Evolutionary conservation across 129 eudicot genomes (phyloP), one percentile per base, ranked within the genome.

Genomic region (Chrysanthemum lavandulifolium): DNA sequence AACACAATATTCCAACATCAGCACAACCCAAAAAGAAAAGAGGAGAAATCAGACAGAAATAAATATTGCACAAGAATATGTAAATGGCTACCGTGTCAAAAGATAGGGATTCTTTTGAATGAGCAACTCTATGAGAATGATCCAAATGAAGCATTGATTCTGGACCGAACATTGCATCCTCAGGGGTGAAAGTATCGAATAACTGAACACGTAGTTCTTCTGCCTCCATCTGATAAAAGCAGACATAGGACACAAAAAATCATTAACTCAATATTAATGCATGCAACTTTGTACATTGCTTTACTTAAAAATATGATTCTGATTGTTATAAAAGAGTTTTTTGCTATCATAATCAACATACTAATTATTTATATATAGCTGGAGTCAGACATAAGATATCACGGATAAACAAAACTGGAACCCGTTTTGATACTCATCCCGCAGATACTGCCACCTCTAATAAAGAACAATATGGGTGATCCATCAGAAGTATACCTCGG

Each of bases 111-210:
- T 84, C 99, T 73, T 86, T 88, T 15, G 87, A 82, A 73, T 81
- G 87, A 49, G 79, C 82, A 72, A 68, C 72, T 16, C 83, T 78
- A 55, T 84, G 96, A 69, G 76, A 61, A 63, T 84, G 86, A 67
- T 86, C 91, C 73, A 90, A 63, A 75, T 88, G 87, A 33, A 84
- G 82, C 83, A 76, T 72, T 9, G 86, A 80, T 78, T 84, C 89
- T 15, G 88, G 85, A 70, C 89, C 91, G 51, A 84, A 94, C 80
- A 90, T 86, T 13, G 91, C 81, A 56, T 94, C 99, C 69, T 94
- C 99, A 33, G 96, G 97, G 40, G 69, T 76, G 82, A 90, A 94
- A 31, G 79, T 81, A 73, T 86, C 97, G 8, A 79, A 71, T 66
- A 94, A 88, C 81, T 90, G 89, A 73, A 68, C 78, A 12, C 79